Evolutionary conservation across 768 basidiomycete species (phyloP).

Genomic region (Lactarius vividus): DNA sequence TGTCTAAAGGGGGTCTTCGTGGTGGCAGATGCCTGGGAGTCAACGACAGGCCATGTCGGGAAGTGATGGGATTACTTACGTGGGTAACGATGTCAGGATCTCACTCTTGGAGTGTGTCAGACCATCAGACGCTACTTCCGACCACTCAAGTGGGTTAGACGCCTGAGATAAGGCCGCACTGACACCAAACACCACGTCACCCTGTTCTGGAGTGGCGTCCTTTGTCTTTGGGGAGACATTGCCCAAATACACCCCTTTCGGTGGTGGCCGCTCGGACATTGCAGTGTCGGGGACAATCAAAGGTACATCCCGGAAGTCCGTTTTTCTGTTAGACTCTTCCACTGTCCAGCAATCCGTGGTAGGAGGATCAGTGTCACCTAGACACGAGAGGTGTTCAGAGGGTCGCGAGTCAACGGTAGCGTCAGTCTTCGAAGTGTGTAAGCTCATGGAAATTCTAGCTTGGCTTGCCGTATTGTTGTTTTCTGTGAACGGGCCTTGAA

Average conservation of each 20-base stretch:
- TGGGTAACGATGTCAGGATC: neutral
- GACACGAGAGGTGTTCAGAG: slow-evolving; percentile 8
- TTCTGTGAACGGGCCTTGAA: neutral
- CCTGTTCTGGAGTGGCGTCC: neutral
- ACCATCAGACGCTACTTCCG: slow-evolving; percentile 5
- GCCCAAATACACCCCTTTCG: neutral
- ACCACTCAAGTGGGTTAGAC: slow-evolving; percentile 7
- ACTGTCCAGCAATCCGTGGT: slow-evolving; percentile 17
- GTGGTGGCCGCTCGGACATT: neutral
- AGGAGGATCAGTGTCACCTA: neutral
- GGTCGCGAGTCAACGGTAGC: slow-evolving; percentile 14
- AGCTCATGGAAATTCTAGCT: neutral
- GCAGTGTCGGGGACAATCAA: neutral
- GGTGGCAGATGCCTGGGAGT: neutral
- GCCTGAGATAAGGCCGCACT: slow-evolving; percentile 1
- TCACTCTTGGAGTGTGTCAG: neutral
- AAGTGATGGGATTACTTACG: slow-evolving; percentile 4
- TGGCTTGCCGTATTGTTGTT: neutral
- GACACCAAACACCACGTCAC: neutral
- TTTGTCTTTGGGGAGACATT: neutral
- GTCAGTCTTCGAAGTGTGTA: slow-evolving; percentile 4
- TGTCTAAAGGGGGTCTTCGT: slow-evolving; percentile 5
- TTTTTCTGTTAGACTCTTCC: slow-evolving; percentile 4
- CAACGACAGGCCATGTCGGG: neutral
- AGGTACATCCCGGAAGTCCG: neutral